phyloP scores from a whole-genome alignment of 2,329 filamentous ascomycete genomes.

The Aspergillus sp. region DNA sequence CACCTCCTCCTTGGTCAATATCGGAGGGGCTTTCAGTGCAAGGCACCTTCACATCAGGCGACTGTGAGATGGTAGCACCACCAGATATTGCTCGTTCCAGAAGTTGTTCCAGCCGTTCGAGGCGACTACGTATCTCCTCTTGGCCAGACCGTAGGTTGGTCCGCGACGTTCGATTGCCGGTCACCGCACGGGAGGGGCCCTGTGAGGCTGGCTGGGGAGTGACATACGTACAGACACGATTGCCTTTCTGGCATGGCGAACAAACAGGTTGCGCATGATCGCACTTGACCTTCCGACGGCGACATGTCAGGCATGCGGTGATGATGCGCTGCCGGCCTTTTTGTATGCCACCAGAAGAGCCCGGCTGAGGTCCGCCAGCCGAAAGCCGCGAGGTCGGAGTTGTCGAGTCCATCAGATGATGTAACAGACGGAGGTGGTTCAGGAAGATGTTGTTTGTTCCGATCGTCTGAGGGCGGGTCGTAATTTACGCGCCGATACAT shows the following conservation, averaged over 20 bases:
- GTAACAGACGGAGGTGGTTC: too few species aligned
- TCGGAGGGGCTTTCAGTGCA: neutral
- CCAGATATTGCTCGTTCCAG: conserved; percentile 7
- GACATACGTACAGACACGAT: conserved; percentile 1
- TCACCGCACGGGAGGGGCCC: neutral
- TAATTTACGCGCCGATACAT: too few species aligned
- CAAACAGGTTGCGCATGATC: conserved; percentile 3
- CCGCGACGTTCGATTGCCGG: neutral
- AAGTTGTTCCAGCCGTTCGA: conserved; percentile 8
- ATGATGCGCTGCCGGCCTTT: conserved; percentile 1
- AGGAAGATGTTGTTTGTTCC: too few species aligned
- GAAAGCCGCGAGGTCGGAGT: neutral
- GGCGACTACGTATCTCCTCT: conserved; percentile 6
- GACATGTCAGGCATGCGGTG: conserved; percentile 5
- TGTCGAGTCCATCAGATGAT: neutral
- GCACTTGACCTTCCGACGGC: conserved; percentile 10
- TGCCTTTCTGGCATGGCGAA: conserved; percentile 1
- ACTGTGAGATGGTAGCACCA: neutral
- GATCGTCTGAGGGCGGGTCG: too few species aligned
- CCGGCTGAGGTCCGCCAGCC: neutral
- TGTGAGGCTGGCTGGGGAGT: neutral
- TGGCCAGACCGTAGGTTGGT: conserved; percentile 5
- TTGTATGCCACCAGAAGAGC: neutral
- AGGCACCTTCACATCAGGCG: neutral
- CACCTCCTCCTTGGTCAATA: neutral